phyloP scores from a whole-genome alignment of 2,329 filamentous ascomycete species.

The Furcasterigmium furcatum region DNA sequence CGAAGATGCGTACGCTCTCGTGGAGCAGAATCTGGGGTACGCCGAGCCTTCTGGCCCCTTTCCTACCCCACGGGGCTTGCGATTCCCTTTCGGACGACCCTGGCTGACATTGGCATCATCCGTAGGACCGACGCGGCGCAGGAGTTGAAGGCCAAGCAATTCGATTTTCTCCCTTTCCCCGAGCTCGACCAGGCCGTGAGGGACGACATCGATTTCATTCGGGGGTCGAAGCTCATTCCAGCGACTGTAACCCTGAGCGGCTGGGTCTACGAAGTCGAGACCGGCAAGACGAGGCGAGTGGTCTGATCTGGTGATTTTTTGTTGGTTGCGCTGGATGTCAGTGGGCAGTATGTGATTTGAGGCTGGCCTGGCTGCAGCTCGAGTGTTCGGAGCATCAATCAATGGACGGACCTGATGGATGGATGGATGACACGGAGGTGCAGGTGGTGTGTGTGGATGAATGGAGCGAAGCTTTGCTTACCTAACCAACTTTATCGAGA shows the following conservation, averaged over 20 bases:
- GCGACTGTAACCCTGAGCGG: slow-evolving; percentile 61
- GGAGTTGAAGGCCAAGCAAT: slow-evolving; percentile 13
- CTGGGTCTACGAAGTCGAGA: slow-evolving; percentile 78
- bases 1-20: slow-evolving; percentile 44
- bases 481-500: not conserved
- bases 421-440: no score
- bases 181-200: slow-evolving; percentile 62
- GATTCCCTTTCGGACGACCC: not conserved
- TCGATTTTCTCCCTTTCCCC: slow-evolving; percentile 65
- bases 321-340: no score
- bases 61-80: slow-evolving; percentile 4
- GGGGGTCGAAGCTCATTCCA: slow-evolving; percentile 55
- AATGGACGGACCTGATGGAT: no score
- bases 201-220: slow-evolving; percentile 64
- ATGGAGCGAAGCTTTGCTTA: not conserved
- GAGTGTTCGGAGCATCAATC: no score
- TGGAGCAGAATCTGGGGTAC: slow-evolving; percentile 53
- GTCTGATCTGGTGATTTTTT: slow-evolving; percentile 17
- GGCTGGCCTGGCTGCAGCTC: no score
- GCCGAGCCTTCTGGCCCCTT: not conserved
- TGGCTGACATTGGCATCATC: not conserved
- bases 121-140: slow-evolving; percentile 12
- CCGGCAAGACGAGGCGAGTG: slow-evolving; percentile 44
- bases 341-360: no score
- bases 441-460: no score